Base-by-base conservation (phyloP, 1,284 basidiomycete genomes). In the Trichosporon inkin region DNA sequence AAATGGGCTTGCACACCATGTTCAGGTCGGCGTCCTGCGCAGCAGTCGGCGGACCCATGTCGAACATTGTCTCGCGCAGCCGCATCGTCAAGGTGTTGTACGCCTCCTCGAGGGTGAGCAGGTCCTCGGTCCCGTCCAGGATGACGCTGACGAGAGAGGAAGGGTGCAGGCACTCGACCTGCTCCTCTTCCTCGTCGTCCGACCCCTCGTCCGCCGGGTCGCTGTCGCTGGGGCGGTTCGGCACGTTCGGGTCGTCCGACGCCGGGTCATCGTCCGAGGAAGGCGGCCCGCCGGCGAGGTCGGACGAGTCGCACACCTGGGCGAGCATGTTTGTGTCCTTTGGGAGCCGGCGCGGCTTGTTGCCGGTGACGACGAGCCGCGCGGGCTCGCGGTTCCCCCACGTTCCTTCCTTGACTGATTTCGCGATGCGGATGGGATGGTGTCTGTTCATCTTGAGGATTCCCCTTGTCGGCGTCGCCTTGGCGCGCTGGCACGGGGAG, bases 21-120 rank as follows among this genome's bases (percentile, higher is more conserved):
- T 49, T 39, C 28, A 49, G 35, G 44, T 13, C 16, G 7, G n/a
- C 7, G 10, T 55, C 28, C 17, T 53, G 40, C 1, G 35, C 39
- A 2, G 36, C 37, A 2, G 61, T 55, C 1, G 57, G 19, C 6
- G 60, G 63, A 3, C 63, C 63, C n/a, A 61, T 59, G 52, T 47
- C 34, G 47, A 62, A 65, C 53, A 71, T 57, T 3, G 58, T 62
- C 13, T 66, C 57, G 11, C 71, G 64, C 2, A 77, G 49, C 1
- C 69, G 65, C 3, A 62, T 32, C 0, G 64, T 65, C 13, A 77
- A 66, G 2, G 70, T 70, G 20, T 52, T 67, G 62, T 76, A 77
- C 7, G 75, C 73, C 64, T 77, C 75, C 59, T 77, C 75, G 34
- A 77, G 62, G 1, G 74, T 76, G 19, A 77, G 62, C 11, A 77